These are phyloP conservation scores for Aspergillus bridgeri DNA, from an alignment of 495 filamentous ascomycete genomes.

Conservation along the genomic window DNA sequence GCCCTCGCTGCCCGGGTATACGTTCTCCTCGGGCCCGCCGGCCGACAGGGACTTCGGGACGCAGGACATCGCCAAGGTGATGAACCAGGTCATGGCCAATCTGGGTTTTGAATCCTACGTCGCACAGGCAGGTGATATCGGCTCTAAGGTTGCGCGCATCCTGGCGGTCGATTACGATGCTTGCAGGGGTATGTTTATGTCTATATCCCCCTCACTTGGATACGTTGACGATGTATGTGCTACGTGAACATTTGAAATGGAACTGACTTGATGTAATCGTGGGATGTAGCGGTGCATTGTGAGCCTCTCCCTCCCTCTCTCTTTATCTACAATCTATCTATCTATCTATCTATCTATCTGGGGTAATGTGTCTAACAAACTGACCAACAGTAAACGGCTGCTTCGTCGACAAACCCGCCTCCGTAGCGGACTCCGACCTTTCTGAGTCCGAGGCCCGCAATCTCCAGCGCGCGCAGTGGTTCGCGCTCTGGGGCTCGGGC, in stretches of 20 bases:
- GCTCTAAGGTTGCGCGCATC: conserved; percentile 45
- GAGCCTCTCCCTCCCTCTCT: conserved; percentile 1
- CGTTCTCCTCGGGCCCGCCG: conserved; percentile 52
- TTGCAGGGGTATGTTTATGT: conserved; percentile 40
- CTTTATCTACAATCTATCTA: neutral
- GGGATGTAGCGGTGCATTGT: conserved; percentile 32
- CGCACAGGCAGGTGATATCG: conserved; percentile 66
- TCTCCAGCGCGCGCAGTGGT: conserved; percentile 30
- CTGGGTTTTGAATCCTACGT: conserved; percentile 62
- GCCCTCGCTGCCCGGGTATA: conserved; percentile 61
- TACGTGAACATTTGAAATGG: neutral
- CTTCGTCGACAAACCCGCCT: conserved; percentile 55
- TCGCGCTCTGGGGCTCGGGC: conserved; percentile 37
- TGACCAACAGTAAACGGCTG: conserved; percentile 28
- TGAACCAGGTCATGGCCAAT: conserved; percentile 57
- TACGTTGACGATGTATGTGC: too few species aligned
- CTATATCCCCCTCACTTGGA: too few species aligned
- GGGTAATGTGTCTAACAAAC: neutral
- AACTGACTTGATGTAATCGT: neutral
- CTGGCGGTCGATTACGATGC: conserved; percentile 38
- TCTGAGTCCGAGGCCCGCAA: conserved; percentile 32
- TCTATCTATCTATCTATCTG: neutral
- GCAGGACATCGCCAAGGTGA: conserved; percentile 39
- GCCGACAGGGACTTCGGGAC: conserved; percentile 45
- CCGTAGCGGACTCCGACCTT: conserved; percentile 47